These are phyloP conservation scores for Sclerotinia subarctica DNA, from an alignment of 2,329 filamentous ascomycete species.

Conservation along the genomic window DNA sequence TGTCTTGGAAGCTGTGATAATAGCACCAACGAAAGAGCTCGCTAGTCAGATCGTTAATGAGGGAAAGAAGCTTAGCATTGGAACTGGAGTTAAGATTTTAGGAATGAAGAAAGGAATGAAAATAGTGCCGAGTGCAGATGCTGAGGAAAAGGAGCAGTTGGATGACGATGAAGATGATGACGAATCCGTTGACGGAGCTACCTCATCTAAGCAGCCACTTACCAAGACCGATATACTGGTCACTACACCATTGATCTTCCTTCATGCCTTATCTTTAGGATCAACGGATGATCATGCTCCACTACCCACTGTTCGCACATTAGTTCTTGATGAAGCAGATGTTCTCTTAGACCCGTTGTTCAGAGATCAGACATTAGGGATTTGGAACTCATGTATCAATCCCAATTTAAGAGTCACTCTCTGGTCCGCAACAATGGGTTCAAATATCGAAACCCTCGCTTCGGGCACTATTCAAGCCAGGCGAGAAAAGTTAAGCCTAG, in stretches of 20 bases:
- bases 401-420: conserved; percentile 70
- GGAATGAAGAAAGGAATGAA: conserved; percentile 84
- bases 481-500: conserved; percentile 41
- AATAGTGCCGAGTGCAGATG: conserved; percentile 48
- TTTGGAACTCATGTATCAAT: conserved; percentile 78
- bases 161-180: conserved; percentile 39
- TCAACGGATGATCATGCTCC: conserved; percentile 43
- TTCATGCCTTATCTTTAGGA: conserved; percentile 64
- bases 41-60: conserved; percentile 80
- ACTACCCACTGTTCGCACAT: conserved; percentile 65
- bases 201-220: conserved; percentile 49
- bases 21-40: conserved; percentile 77
- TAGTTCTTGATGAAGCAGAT: conserved; percentile 92
- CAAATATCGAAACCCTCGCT: conserved; percentile 79
- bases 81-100: conserved; percentile 75
- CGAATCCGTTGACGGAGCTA: conserved; percentile 40
- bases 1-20: conserved; percentile 62
- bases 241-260: conserved; percentile 73
- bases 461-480: conserved; percentile 62
- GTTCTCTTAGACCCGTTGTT: conserved; percentile 90
- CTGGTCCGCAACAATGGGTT: conserved; percentile 97
- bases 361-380: conserved; percentile 77
- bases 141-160: conserved; percentile 40
- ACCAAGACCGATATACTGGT: conserved; percentile 78
- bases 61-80: conserved; percentile 73